Conservation (phyloP, 257 asterid species). For the Fraxinus quadrangulata region DNA sequence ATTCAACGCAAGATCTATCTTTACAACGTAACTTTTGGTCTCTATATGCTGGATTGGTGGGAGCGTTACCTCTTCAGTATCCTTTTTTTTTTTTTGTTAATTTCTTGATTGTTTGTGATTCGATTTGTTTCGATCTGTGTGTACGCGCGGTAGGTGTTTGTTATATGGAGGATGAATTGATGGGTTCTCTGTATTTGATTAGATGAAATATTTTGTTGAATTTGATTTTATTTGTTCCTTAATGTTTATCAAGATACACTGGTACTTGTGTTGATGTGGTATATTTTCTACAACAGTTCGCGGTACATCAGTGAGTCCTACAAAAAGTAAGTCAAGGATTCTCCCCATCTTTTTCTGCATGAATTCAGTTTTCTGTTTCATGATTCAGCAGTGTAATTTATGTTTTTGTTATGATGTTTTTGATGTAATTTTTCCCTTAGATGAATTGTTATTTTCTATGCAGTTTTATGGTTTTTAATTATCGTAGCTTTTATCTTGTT, state of each 20-base stretch:
- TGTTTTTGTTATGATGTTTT: neutral
- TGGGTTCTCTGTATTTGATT: neutral
- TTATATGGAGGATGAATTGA: neutral
- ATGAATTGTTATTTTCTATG: neutral
- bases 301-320: constrained; percentile 49
- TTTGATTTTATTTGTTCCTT: constrained; percentile 34
- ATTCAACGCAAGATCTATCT: constrained; percentile 77
- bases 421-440: neutral
- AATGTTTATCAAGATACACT: constrained; percentile 50
- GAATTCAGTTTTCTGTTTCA: neutral
- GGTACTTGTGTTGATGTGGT: constrained; percentile 75
- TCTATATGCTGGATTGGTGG: constrained; percentile 92
- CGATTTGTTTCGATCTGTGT: neutral
- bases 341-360: neutral
- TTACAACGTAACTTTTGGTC: constrained; percentile 85
- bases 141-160: neutral
- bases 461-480: neutral
- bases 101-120: neutral
- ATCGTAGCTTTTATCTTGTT: neutral
- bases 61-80: constrained; percentile 86
- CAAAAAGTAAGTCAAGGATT: constrained; percentile 40
- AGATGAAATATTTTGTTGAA: neutral
- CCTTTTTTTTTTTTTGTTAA: constrained; percentile 23
- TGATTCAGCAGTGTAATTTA: neutral
- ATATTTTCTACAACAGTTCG: constrained; percentile 61